phyloP scores from a whole-genome alignment of 495 filamentous ascomycete genomes.

The Podospora sp. region DNA sequence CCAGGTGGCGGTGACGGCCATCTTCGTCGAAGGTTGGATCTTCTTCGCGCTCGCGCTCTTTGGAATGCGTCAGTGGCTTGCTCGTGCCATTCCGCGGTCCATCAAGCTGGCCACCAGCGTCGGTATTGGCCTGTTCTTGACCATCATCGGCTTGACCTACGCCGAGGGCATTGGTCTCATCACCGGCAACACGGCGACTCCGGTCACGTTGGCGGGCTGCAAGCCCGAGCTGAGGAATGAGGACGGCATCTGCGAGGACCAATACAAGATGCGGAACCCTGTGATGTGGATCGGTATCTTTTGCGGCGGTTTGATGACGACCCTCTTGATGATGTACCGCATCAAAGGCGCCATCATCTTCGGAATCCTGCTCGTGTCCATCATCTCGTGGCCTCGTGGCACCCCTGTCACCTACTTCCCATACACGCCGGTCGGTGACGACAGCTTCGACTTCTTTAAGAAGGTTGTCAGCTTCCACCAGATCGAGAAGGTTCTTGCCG shows the following conservation, averaged over 20 bases:
- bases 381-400: constrained; percentile 79
- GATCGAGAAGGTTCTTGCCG: constrained; percentile 65
- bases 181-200: constrained; percentile 59
- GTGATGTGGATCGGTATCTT: constrained; percentile 85
- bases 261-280: constrained; percentile 71
- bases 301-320: constrained; percentile 75
- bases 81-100: constrained; percentile 71
- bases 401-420: constrained; percentile 79
- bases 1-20: constrained; percentile 70
- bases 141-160: constrained; percentile 78
- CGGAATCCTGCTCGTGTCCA: constrained; percentile 77
- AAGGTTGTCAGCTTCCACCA: constrained; percentile 79
- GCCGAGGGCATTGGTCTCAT: constrained; percentile 76
- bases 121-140: constrained; percentile 79
- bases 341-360: constrained; percentile 81
- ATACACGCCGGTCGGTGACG: constrained; percentile 63
- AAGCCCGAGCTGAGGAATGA: constrained; percentile 32
- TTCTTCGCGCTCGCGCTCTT: constrained; percentile 70
- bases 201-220: constrained; percentile 73
- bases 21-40: constrained; percentile 80
- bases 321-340: constrained; percentile 77
- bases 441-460: constrained; percentile 78
- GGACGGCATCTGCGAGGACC: constrained; percentile 52
- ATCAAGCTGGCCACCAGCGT: constrained; percentile 84
- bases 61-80: constrained; percentile 82